phyloP scores from a whole-genome alignment of 495 filamentous ascomycete genomes.

The Trichoderma parareesei region DNA sequence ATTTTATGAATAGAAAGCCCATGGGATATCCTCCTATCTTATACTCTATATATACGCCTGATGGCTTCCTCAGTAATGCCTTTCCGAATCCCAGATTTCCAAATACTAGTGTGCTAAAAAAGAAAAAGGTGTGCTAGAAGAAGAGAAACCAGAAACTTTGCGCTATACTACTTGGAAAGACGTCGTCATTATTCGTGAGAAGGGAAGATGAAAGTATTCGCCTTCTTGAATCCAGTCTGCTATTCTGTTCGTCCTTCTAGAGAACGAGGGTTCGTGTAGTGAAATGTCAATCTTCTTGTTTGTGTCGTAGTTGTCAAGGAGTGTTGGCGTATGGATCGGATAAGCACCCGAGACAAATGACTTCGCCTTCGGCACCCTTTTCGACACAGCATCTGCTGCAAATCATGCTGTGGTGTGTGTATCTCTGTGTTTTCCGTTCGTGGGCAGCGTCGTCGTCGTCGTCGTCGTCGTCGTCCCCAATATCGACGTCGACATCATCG shows the following conservation, averaged over 20 bases:
- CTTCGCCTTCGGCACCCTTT: conserved; percentile 35
- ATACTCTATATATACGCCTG: background rate
- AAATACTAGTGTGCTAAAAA: background rate
- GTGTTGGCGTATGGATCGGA: conserved; percentile 27
- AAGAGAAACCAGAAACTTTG: background rate
- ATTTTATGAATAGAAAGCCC: background rate
- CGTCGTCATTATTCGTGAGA: background rate
- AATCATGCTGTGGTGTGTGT: conserved; percentile 34
- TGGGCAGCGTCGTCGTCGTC: too few relatives aligned
- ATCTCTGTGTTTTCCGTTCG: background rate
- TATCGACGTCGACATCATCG: background rate
- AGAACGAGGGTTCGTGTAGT: background rate
- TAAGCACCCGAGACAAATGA: conserved; percentile 38
- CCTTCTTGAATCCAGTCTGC: too few relatives aligned
- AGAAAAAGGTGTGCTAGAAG: too few relatives aligned
- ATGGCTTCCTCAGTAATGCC: background rate
- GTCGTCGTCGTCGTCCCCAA: too few relatives aligned
- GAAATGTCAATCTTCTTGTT: background rate
- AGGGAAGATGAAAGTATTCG: background rate
- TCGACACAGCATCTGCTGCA: conserved; percentile 43
- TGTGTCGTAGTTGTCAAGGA: background rate
- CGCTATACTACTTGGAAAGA: background rate
- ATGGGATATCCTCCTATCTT: background rate
- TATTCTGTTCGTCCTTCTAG: background rate
- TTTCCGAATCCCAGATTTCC: background rate